These are phyloP conservation scores for Phlebiopsis flavidoalba DNA, from an alignment of 768 basidiomycete species.

Conservation along the genomic window DNA sequence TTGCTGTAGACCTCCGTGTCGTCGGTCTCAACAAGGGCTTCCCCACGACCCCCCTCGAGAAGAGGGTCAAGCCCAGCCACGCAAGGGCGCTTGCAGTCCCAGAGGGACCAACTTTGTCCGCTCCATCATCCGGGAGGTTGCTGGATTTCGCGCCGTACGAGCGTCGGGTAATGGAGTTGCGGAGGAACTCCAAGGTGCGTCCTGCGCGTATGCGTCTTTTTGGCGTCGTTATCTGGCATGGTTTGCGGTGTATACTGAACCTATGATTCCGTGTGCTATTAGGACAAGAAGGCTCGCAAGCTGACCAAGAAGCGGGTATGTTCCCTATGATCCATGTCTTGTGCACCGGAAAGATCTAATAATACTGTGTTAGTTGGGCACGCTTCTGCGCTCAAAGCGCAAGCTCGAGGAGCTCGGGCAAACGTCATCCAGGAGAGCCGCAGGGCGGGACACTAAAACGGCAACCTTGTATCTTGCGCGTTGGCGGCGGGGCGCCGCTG, in stretches of 20 bases:
- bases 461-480: neutral
- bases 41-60: constrained; percentile 80
- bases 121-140: constrained; percentile 92
- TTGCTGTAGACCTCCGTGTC: constrained; percentile 66
- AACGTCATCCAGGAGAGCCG: constrained; percentile 91
- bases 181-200: constrained; percentile 94
- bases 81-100: constrained; percentile 86
- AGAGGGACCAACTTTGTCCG: constrained; percentile 91
- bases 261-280: constrained; percentile 8
- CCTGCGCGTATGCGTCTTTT: neutral
- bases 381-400: constrained; percentile 96
- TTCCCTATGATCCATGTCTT: neutral
- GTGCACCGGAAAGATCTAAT: constrained; percentile 5
- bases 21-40: constrained; percentile 86
- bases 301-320: constrained; percentile 98
- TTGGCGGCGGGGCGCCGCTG: constrained; percentile 4
- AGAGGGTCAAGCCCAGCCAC: constrained; percentile 76
- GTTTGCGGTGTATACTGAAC: neutral
- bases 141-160: constrained; percentile 97
- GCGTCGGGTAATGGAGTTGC: constrained; percentile 94
- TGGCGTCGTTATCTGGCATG: constrained; percentile 10
- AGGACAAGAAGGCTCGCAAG: constrained; percentile 99
- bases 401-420: constrained; percentile 96
- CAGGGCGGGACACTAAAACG: constrained; percentile 50
- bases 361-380: constrained; percentile 67